phyloP scores from a whole-genome alignment of 2,329 filamentous ascomycete species.

The Aspergillus quadricinctus region DNA sequence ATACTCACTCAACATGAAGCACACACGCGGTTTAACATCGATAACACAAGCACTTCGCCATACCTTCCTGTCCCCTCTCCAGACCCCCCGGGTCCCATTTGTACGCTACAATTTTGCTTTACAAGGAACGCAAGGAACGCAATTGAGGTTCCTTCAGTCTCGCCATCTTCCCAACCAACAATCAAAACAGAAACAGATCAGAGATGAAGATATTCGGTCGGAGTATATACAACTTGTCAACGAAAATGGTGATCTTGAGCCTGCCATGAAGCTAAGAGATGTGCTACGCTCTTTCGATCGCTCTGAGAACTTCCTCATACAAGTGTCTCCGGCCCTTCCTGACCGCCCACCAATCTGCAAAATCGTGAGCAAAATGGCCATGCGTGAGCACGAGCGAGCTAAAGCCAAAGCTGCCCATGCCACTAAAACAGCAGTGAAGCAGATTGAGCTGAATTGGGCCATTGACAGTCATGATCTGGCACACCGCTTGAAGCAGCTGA shows the following conservation, averaged over 20 bases:
- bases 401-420: slow-evolving; percentile 37
- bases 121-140: slow-evolving; percentile 5
- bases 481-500: slow-evolving; percentile 65
- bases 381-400: slow-evolving; percentile 43
- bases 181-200: slow-evolving; percentile 14
- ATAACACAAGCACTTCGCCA: slow-evolving; percentile 29
- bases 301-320: slow-evolving; percentile 48
- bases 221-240: slow-evolving; percentile 32
- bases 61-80: slow-evolving; percentile 23
- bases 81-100: slow-evolving; percentile 11
- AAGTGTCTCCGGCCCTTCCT: slow-evolving; percentile 38
- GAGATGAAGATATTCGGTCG: slow-evolving; percentile 33
- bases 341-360: slow-evolving; percentile 61
- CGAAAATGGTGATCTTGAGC: slow-evolving; percentile 27
- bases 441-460: slow-evolving; percentile 86
- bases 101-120: slow-evolving; percentile 7
- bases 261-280: slow-evolving; percentile 23
- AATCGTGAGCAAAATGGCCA: slow-evolving; percentile 57
- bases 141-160: slow-evolving; percentile 17
- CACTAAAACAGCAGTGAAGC: slow-evolving; percentile 54
- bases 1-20: slow-evolving; percentile 25
- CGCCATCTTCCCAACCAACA: slow-evolving; percentile 5
- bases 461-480: slow-evolving; percentile 71
- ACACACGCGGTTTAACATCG: slow-evolving; percentile 29
- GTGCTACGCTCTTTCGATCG: slow-evolving; percentile 46